A percentile compares a stretch with the other conserved stretches of the same genome.
phyloP scores from a whole-genome alignment of 768 basidiomycete genomes.

The Filobasidium floriforme region DNA sequence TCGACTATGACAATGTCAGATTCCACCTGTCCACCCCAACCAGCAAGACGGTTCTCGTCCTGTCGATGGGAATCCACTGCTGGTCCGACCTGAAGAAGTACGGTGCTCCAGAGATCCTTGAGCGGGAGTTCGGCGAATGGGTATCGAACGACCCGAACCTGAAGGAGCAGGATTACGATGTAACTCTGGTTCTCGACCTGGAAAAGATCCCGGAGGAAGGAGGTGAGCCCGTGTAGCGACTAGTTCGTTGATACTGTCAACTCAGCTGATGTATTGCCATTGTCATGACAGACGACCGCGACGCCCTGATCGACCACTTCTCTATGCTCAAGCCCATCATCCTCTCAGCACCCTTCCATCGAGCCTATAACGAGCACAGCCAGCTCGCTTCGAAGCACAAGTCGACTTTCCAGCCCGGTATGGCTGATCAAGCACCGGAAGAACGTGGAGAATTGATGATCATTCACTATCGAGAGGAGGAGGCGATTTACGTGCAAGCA shows the following conservation, averaged over 20 bases:
- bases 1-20: slow-evolving; percentile 93
- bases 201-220: slow-evolving; percentile 72
- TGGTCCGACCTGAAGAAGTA: slow-evolving; percentile 87
- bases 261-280: neutral
- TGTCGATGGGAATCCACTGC: slow-evolving; percentile 96
- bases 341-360: slow-evolving; percentile 87
- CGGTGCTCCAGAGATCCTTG: slow-evolving; percentile 71
- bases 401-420: slow-evolving; percentile 51
- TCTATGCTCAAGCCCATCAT: slow-evolving; percentile 86
- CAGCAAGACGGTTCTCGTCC: slow-evolving; percentile 64
- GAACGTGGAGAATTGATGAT: slow-evolving; percentile 74
- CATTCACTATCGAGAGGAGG: slow-evolving; percentile 90
- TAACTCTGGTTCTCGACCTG: slow-evolving; percentile 77
- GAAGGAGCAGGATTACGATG: slow-evolving; percentile 79
- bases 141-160: slow-evolving; percentile 46
- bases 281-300: slow-evolving; percentile 59
- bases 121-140: slow-evolving; percentile 71
- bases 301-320: slow-evolving; percentile 69
- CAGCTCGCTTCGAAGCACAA: slow-evolving; percentile 56
- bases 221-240: slow-evolving; percentile 51
- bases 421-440: slow-evolving; percentile 40
- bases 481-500: slow-evolving; percentile 92
- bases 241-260: neutral
- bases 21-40: slow-evolving; percentile 87
- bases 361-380: slow-evolving; percentile 74